Percentiles rank a stretch among this genome's conserved stretches.
phyloP scores from a whole-genome alignment of 139 green algal species.

The Chlamydomonas schloesseri region DNA sequence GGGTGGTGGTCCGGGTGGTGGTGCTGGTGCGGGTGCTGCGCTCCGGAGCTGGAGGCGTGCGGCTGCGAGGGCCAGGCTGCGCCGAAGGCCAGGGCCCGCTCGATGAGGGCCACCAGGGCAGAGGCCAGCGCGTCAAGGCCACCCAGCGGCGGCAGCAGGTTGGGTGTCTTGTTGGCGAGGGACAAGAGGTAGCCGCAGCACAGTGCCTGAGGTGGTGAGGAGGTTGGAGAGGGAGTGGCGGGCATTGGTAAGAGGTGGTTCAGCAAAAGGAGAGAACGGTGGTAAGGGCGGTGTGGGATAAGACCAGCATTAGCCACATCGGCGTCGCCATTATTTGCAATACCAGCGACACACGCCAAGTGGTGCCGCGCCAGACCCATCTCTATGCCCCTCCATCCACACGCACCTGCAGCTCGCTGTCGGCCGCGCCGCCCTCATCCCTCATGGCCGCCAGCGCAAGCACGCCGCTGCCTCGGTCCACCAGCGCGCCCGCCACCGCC shows the following conservation, averaged over 20 bases:
- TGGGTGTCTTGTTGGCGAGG: background rate
- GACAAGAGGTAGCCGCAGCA: slow-evolving; percentile 39
- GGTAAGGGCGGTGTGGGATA: too few species aligned
- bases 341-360: too few species aligned
- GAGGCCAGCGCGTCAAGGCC: slow-evolving; percentile 15
- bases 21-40: background rate
- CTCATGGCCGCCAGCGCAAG: slow-evolving; percentile 28
- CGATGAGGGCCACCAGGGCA: slow-evolving; percentile 4
- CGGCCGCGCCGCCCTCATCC: background rate
- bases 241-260: too few species aligned
- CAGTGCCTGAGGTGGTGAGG: slow-evolving; percentile 6
- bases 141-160: slow-evolving; percentile 45
- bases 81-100: slow-evolving; percentile 30
- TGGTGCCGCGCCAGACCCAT: too few species aligned
- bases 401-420: slow-evolving; percentile 43
- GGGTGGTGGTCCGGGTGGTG: background rate
- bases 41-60: background rate
- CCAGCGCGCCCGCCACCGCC: slow-evolving; percentile 19
- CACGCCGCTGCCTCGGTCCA: slow-evolving; percentile 3
- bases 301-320: too few species aligned
- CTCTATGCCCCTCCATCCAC: background rate
- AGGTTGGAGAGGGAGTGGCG: background rate
- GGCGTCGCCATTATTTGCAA: too few species aligned
- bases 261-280: background rate
- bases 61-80: background rate